These are phyloP conservation scores for Chalciporus sphaerocephalus DNA, from an alignment of 768 basidiomycete species.

Conservation along the genomic window DNA sequence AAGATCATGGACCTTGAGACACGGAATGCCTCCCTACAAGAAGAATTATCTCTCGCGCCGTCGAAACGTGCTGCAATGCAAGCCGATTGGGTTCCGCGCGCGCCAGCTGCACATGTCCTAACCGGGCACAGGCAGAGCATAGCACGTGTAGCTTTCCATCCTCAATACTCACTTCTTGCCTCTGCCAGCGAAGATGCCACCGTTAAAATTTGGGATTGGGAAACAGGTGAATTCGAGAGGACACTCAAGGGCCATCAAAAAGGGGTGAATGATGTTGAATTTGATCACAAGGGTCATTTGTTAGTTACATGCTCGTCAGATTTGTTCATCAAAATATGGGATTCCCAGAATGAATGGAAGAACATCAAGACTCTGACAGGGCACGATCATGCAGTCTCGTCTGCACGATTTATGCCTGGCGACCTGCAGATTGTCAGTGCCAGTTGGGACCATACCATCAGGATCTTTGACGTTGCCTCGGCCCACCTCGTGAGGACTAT, in stretches of 20 bases:
- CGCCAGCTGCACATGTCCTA: slow-evolving; percentile 75
- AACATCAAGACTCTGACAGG: slow-evolving; percentile 83
- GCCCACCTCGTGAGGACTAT: slow-evolving; percentile 77
- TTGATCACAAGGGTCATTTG: slow-evolving; percentile 78
- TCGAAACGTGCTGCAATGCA: slow-evolving; percentile 56
- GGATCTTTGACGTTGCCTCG: slow-evolving; percentile 82
- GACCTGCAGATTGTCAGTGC: slow-evolving; percentile 83
- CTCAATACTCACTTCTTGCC: slow-evolving; percentile 75
- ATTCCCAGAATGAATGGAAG: slow-evolving; percentile 85
- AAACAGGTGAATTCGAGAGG: slow-evolving; percentile 88
- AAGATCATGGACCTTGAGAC: slow-evolving; percentile 98
- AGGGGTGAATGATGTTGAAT: slow-evolving; percentile 82
- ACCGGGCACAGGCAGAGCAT: slow-evolving; percentile 74
- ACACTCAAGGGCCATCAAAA: slow-evolving; percentile 92
- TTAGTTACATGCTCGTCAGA: slow-evolving; percentile 76
- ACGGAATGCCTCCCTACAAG: slow-evolving; percentile 73
- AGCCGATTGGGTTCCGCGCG: slow-evolving; percentile 84
- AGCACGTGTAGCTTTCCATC: slow-evolving; percentile 81
- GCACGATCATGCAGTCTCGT: slow-evolving; percentile 89
- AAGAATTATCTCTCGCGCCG: slow-evolving; percentile 52
- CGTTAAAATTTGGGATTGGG: slow-evolving; percentile 96
- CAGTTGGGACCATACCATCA: slow-evolving; percentile 81
- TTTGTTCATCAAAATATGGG: slow-evolving; percentile 91
- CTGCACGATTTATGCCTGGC: slow-evolving; percentile 78
- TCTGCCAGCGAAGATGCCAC: slow-evolving; percentile 87